Evolutionary conservation across 495 filamentous ascomycete species (phyloP).

Genomic region (Xylaria intraflava): DNA sequence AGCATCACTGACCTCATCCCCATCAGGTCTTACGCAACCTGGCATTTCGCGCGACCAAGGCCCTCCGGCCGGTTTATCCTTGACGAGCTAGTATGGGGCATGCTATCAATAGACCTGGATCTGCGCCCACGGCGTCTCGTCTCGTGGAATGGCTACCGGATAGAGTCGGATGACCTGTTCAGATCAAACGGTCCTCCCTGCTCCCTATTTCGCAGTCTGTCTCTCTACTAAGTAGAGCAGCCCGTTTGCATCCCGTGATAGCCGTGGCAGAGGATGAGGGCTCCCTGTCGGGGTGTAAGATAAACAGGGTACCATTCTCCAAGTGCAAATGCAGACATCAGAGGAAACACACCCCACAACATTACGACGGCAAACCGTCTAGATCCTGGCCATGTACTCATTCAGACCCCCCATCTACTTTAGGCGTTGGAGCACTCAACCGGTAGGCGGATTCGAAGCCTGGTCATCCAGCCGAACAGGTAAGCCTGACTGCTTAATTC

Average conservation of each 20-base stretch:
- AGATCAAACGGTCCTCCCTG: no score
- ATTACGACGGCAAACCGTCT: neutral
- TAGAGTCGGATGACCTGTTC: no score
- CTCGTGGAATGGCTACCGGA: no score
- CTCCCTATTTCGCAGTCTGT: no score
- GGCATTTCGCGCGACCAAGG: no score
- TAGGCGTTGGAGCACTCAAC: slow-evolving; percentile 1
- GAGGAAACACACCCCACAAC: neutral
- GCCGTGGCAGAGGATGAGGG: no score
- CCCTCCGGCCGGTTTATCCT: slow-evolving; percentile 1
- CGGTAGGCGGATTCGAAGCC: neutral
- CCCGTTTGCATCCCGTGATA: no score
- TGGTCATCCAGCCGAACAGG: slow-evolving; percentile 1
- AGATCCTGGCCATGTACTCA: slow-evolving; percentile 3
- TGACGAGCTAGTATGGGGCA: neutral
- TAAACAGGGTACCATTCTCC: neutral
- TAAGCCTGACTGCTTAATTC: slow-evolving; percentile 9
- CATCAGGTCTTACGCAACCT: no score
- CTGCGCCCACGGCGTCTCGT: no score
- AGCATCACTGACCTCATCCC: slow-evolving; percentile 1
- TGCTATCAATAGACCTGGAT: no score
- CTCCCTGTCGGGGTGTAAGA: no score
- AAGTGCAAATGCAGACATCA: neutral
- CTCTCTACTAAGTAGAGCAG: no score
- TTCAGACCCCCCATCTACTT: slow-evolving; percentile 6